These are phyloP conservation scores for Geosmithia morbida DNA, from an alignment of 2,329 filamentous ascomycete genomes.

Conservation along the genomic window DNA sequence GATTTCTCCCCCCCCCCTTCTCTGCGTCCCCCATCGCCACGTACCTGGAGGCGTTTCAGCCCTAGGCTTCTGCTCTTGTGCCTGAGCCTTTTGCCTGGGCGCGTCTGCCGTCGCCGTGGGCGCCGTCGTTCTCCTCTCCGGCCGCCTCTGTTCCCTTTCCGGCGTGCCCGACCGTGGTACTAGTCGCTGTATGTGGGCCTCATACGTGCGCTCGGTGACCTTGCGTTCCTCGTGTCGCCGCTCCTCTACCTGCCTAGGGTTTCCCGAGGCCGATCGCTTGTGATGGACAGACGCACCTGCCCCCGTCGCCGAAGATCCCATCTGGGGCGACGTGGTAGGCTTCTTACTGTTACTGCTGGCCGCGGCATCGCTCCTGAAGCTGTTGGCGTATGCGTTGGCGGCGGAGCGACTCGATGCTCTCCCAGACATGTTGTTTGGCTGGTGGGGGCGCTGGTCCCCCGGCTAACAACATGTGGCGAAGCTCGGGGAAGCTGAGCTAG, in stretches of 20 bases:
- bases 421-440: conserved; percentile 7
- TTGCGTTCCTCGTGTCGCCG: conserved; percentile 35
- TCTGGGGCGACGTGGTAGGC: conserved; percentile 19
- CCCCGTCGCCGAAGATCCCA: conserved; percentile 8
- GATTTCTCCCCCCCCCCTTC: not conserved
- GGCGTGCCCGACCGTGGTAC: conserved; percentile 46
- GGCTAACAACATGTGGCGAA: not conserved
- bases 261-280: conserved; percentile 43
- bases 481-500: not conserved
- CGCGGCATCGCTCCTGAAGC: conserved; percentile 17
- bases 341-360: not conserved
- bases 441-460: not conserved
- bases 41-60: conserved; percentile 35
- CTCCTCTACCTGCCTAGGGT: conserved; percentile 32
- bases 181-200: conserved; percentile 49
- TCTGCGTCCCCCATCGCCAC: conserved; percentile 5
- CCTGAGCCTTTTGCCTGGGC: conserved; percentile 19
- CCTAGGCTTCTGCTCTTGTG: conserved; percentile 27
- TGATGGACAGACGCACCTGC: conserved; percentile 14
- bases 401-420: conserved; percentile 28
- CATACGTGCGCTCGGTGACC: conserved; percentile 36
- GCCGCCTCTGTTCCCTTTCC: not conserved
- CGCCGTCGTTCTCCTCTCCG: conserved; percentile 7
- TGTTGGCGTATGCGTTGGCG: conserved; percentile 16
- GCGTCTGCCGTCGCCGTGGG: conserved; percentile 20